A percentile compares a stretch with the other conserved stretches of the same genome.
Conservation (phyloP, 1,139 yeast genomes). For the Taphrina populina region DNA sequence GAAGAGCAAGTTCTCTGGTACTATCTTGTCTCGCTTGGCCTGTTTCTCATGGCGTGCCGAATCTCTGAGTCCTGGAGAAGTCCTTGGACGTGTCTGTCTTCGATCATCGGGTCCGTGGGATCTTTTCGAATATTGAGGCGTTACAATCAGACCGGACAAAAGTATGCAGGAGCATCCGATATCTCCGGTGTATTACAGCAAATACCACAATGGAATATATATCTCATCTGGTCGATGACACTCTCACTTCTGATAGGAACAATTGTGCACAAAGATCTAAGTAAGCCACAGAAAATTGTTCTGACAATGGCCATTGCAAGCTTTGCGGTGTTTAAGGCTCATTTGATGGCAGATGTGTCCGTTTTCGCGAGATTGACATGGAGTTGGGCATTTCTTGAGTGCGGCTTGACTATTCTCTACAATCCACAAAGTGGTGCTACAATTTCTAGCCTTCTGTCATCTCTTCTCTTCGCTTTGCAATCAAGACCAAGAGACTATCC, state of each 20-base stretch:
- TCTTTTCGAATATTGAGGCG: slow-evolving; percentile 67
- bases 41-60: not conserved
- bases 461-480: slow-evolving; percentile 66
- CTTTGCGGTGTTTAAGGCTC: not conserved
- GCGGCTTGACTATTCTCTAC: not conserved
- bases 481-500: slow-evolving; percentile 70
- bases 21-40: slow-evolving; percentile 44
- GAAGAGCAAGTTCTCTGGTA: slow-evolving; percentile 98
- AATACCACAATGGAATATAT: not conserved
- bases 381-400: not conserved
- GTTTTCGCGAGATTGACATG: slow-evolving; percentile 1
- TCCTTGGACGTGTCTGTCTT: not conserved
- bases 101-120: slow-evolving; percentile 4
- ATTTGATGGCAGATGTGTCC: not conserved
- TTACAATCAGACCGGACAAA: slow-evolving; percentile 92
- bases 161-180: slow-evolving; percentile 50
- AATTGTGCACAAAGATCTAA: not conserved
- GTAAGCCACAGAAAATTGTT: not conserved
- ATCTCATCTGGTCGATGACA: not conserved
- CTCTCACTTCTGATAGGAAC: not conserved
- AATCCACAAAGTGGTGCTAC: not conserved
- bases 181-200: not conserved
- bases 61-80: no score
- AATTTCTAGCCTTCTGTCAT: slow-evolving; percentile 43
- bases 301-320: not conserved